These are phyloP conservation scores for Talaromyces sp. DNA, from an alignment of 2,329 filamentous ascomycete genomes.

Conservation along the genomic window DNA sequence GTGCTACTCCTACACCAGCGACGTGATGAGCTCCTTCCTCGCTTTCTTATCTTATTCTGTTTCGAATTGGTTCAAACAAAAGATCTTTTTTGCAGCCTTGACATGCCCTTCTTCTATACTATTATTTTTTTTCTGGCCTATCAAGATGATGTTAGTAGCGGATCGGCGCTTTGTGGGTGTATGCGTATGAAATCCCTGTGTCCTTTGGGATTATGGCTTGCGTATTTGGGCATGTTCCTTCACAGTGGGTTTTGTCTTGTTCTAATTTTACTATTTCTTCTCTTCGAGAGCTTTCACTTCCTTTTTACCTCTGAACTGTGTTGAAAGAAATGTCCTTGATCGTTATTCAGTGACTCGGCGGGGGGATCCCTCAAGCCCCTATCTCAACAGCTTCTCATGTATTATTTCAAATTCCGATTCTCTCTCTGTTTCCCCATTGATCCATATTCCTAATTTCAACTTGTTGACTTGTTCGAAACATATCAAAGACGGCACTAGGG, in stretches of 20 bases:
- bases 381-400: neutral
- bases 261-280: conserved; percentile 8
- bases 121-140: neutral
- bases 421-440: neutral
- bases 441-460: neutral
- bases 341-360: neutral
- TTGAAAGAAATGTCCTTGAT: neutral
- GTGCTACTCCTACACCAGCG: conserved; percentile 19
- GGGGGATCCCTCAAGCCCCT: neutral
- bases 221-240: neutral
- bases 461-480: neutral
- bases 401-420: neutral
- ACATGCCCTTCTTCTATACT: neutral
- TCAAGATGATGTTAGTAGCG: conserved; percentile 6
- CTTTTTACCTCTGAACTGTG: neutral
- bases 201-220: conserved; percentile 10
- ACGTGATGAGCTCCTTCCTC: conserved; percentile 10
- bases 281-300: neutral
- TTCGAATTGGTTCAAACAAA: neutral
- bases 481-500: neutral
- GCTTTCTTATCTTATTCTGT: neutral
- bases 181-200: neutral
- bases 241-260: conserved; percentile 20
- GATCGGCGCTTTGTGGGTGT: conserved; percentile 6
- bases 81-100: conserved; percentile 2